Percentiles rank a stretch among this genome's conserved stretches.
These are phyloP conservation scores for Tylopilus sp. DNA, from an alignment of 1,284 basidiomycete species.

Conservation along the genomic window DNA sequence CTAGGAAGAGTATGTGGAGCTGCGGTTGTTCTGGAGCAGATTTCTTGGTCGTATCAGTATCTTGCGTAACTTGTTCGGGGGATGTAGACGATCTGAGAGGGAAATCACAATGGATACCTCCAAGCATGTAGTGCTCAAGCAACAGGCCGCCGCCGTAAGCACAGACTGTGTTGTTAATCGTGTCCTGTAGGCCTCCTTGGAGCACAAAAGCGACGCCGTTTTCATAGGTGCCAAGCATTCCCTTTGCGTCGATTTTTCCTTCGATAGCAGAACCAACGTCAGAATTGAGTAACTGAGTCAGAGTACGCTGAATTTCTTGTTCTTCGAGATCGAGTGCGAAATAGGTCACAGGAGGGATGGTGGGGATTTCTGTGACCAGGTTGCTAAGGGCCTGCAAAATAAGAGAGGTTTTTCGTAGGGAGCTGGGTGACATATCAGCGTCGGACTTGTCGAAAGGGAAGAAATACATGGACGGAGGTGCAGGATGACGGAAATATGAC, in stretches of 20 bases:
- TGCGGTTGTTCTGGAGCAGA: conserved; percentile 47
- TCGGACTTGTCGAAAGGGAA: not conserved
- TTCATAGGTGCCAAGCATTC: conserved; percentile 88
- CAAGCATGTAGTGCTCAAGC: too few species aligned
- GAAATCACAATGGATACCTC: conserved; percentile 16
- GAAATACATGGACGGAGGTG: too few species aligned
- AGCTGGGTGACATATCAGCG: conserved; percentile 43
- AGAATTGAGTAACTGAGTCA: conserved; percentile 64
- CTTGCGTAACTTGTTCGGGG: conserved; percentile 8
- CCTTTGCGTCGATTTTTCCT: conserved; percentile 73
- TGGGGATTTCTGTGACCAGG: conserved; percentile 37
- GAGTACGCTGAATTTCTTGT: conserved; percentile 79
- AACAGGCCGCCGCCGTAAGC: not conserved
- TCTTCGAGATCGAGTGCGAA: conserved; percentile 93
- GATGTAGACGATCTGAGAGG: conserved; percentile 38
- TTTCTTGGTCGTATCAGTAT: conserved; percentile 32
- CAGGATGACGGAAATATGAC: too few species aligned
- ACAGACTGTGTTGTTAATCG: not conserved
- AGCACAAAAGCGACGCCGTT: conserved; percentile 70
- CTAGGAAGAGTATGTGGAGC: conserved; percentile 88
- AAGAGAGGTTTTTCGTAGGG: conserved; percentile 88
- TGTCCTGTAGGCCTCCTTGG: conserved; percentile 50
- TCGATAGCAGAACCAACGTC: conserved; percentile 60
- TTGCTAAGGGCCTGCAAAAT: conserved; percentile 74
- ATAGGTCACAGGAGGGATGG: conserved; percentile 67